These are phyloP conservation scores for Chaetoscypha palmicola DNA, from an alignment of 2,329 filamentous ascomycete species.

Conservation along the genomic window DNA sequence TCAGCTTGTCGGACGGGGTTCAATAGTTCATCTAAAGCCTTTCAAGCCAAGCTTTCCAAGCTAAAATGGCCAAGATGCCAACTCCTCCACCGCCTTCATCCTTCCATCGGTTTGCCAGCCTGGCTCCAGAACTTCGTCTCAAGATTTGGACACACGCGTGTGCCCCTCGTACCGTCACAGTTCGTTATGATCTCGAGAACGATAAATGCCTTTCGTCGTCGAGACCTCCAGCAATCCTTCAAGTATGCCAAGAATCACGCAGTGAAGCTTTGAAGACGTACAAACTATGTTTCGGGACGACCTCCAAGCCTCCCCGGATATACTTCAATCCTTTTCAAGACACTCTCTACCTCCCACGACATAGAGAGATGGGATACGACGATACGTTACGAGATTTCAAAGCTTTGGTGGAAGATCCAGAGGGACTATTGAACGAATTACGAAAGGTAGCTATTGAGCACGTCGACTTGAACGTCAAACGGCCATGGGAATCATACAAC, in stretches of 20 bases:
- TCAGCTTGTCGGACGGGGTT: too few relatives aligned
- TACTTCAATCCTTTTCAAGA: slow-evolving; percentile 20
- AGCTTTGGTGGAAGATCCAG: slow-evolving; percentile 28
- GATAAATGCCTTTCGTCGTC: slow-evolving; percentile 35
- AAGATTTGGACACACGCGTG: slow-evolving; percentile 26
- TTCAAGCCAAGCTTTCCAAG: background rate
- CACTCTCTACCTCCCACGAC: slow-evolving; percentile 30
- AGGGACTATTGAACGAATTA: slow-evolving; percentile 31
- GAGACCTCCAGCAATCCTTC: slow-evolving; percentile 36
- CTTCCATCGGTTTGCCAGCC: slow-evolving; percentile 23
- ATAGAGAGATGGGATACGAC: slow-evolving; percentile 31
- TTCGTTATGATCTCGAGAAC: slow-evolving; percentile 32
- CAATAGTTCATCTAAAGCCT: background rate
- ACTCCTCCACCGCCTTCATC: slow-evolving; percentile 6
- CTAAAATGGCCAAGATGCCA: slow-evolving; percentile 6
- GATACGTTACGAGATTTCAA: slow-evolving; percentile 36
- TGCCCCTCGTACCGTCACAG: slow-evolving; percentile 19
- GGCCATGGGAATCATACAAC: slow-evolving; percentile 46
- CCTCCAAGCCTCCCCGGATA: slow-evolving; percentile 1
- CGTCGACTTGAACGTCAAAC: slow-evolving; percentile 37
- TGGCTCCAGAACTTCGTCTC: slow-evolving; percentile 27
- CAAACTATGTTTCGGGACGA: slow-evolving; percentile 29
- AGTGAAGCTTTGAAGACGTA: slow-evolving; percentile 36
- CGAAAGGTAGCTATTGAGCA: slow-evolving; percentile 40
- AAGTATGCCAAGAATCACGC: slow-evolving; percentile 38